These are phyloP conservation scores for Pichia insulana DNA, from an alignment of 805 yeast species.

Conservation along the genomic window DNA sequence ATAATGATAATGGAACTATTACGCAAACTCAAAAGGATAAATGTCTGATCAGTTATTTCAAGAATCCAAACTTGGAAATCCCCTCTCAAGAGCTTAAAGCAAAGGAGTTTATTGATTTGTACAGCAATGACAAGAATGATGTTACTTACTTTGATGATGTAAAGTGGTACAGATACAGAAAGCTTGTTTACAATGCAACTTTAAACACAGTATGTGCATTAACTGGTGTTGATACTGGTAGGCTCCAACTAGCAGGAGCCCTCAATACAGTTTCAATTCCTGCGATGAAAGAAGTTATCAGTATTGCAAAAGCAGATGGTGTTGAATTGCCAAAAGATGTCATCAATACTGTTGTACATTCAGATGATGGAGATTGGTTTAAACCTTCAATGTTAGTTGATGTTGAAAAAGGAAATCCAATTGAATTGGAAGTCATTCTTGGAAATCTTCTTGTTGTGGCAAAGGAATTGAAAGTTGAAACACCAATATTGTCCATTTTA, in stretches of 20 bases:
- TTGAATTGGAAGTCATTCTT: slow-evolving; percentile 64
- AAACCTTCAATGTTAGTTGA: slow-evolving; percentile 72
- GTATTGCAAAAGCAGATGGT: slow-evolving; percentile 64
- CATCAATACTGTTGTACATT: slow-evolving; percentile 42
- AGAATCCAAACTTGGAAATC: slow-evolving; percentile 28
- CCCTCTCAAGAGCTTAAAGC: slow-evolving; percentile 31
- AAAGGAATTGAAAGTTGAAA: slow-evolving; percentile 34
- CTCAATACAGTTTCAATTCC: slow-evolving; percentile 37
- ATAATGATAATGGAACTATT: slow-evolving; percentile 25
- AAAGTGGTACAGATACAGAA: slow-evolving; percentile 51
- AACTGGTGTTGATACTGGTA: slow-evolving; percentile 50
- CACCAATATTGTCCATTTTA: slow-evolving; percentile 53
- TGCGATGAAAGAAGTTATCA: slow-evolving; percentile 60
- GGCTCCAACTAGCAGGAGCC: slow-evolving; percentile 39
- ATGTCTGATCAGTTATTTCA: slow-evolving; percentile 44
- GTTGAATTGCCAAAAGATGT: slow-evolving; percentile 41
- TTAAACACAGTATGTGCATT: slow-evolving; percentile 57
- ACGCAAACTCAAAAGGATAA: slow-evolving; percentile 41
- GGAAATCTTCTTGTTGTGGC: slow-evolving; percentile 56
- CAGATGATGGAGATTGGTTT: slow-evolving; percentile 52
- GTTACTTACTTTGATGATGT: slow-evolving; percentile 36
- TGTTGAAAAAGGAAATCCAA: slow-evolving; percentile 51
- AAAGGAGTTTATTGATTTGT: slow-evolving; percentile 37
- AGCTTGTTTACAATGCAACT: slow-evolving; percentile 61
- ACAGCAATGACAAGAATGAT: slow-evolving; percentile 35